phyloP scores from a whole-genome alignment of 2,329 filamentous ascomycete species.

The Nakataea oryzae region DNA sequence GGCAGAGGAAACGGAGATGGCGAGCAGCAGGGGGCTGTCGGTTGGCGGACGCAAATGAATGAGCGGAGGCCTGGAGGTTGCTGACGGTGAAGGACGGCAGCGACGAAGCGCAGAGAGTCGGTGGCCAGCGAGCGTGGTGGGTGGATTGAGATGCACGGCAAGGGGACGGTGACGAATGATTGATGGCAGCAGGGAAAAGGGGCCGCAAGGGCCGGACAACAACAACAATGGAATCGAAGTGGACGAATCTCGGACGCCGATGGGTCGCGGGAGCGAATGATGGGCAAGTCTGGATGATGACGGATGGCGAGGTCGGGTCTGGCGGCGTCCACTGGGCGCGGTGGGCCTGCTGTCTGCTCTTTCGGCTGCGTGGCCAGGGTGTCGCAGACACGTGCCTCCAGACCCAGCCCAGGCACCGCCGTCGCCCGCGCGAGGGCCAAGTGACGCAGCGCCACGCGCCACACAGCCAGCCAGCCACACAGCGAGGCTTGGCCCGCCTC shows the following conservation, averaged over 20 bases:
- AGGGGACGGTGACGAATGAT: not conserved
- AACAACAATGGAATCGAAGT: not conserved
- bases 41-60: slow-evolving; percentile 7
- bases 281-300: not conserved
- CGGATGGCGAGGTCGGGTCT: not conserved
- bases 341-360: no score
- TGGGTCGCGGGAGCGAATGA: not conserved
- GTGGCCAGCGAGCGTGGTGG: not conserved
- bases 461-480: not conserved
- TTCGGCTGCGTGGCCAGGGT: not conserved
- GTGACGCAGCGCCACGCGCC: not conserved
- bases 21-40: no score
- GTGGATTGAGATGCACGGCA: not conserved
- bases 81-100: not conserved
- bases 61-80: not conserved
- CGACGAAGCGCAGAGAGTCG: not conserved
- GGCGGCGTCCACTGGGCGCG: not conserved
- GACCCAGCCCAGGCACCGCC: no score
- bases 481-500: not conserved
- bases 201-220: not conserved
- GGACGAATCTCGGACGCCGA: not conserved
- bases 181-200: not conserved
- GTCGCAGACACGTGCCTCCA: not conserved
- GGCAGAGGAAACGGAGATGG: not conserved
- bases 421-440: not conserved